Evolutionary conservation across 345 rosid genomes (phyloP).

Genomic region (Lepidium africanum): DNA sequence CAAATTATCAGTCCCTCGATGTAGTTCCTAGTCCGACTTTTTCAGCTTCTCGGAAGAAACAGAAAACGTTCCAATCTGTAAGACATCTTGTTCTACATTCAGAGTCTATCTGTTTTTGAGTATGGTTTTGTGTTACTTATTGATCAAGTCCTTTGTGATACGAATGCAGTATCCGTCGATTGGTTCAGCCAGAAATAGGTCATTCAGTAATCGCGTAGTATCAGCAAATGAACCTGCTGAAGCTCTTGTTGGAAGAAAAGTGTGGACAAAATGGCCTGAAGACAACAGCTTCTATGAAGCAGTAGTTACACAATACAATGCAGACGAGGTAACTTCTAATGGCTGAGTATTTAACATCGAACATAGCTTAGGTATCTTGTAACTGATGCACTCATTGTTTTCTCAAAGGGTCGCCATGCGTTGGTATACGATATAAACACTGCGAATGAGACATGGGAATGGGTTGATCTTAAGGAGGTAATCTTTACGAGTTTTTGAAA

Average conservation of each 20-base stretch:
- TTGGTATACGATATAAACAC: slow-evolving; percentile 73
- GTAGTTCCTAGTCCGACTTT: slow-evolving; percentile 59
- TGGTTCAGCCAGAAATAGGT: slow-evolving; percentile 44
- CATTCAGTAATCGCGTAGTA: slow-evolving; percentile 38
- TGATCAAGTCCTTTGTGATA: slow-evolving; percentile 30
- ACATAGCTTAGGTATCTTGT: background rate
- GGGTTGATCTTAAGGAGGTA: slow-evolving; percentile 96
- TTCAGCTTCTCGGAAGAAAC: slow-evolving; percentile 80
- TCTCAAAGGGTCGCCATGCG: slow-evolving; percentile 69
- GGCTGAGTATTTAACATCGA: background rate
- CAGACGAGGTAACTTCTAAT: slow-evolving; percentile 44
- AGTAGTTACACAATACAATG: slow-evolving; percentile 64
- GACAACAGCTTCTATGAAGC: slow-evolving; percentile 90
- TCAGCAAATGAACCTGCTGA: slow-evolving; percentile 46
- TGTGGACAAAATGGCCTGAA: slow-evolving; percentile 95
- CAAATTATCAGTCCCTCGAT: slow-evolving; percentile 36
- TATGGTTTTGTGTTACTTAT: slow-evolving; percentile 26
- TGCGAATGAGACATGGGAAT: slow-evolving; percentile 76
- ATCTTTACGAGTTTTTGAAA: background rate
- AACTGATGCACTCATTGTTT: background rate
- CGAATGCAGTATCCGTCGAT: slow-evolving; percentile 48
- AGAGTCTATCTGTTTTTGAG: background rate
- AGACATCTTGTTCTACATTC: slow-evolving; percentile 3
- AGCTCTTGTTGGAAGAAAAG: slow-evolving; percentile 65
- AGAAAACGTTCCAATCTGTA: slow-evolving; percentile 68